A percentile compares a stretch with the other conserved stretches of the same genome.
Evolutionary conservation across 805 yeast species (phyloP).

Genomic region (Saccharomyces eubayanus): DNA sequence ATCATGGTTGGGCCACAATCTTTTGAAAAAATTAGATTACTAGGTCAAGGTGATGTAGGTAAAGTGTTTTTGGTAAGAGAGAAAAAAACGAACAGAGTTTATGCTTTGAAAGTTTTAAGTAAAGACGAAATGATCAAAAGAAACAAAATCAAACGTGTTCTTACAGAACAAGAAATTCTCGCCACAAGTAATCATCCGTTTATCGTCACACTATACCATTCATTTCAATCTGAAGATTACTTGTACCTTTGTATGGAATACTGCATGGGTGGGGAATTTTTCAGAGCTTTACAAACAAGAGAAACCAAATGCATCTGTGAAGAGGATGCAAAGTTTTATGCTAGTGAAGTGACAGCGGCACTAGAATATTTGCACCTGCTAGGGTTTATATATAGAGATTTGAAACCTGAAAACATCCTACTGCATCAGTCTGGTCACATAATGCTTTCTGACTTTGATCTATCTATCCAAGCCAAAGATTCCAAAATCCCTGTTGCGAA

Average conservation of each 20-base stretch:
- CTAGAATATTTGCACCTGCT: constrained; percentile 88
- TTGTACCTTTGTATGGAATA: constrained; percentile 95
- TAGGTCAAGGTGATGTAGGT: constrained; percentile 98
- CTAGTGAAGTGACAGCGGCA: constrained; percentile 96
- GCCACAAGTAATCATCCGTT: constrained; percentile 96
- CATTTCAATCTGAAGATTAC: constrained; percentile 89
- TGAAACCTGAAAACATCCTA: constrained; percentile 92
- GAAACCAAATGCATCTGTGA: constrained; percentile 79
- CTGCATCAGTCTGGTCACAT: constrained; percentile 96
- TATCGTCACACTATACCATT: constrained; percentile 90
- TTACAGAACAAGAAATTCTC: constrained; percentile 93
- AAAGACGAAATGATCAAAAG: constrained; percentile 93
- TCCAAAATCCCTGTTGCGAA: constrained; percentile 57
- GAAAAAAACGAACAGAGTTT: constrained; percentile 61
- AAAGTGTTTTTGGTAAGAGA: constrained; percentile 89
- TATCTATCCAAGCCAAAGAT: constrained; percentile 78
- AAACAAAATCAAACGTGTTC: constrained; percentile 86
- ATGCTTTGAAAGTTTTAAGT: constrained; percentile 86
- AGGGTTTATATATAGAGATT: constrained; percentile 95
- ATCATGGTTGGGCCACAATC: constrained; percentile 81
- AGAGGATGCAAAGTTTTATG: constrained; percentile 85
- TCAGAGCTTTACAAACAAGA: constrained; percentile 89
- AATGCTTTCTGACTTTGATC: constrained; percentile 93
- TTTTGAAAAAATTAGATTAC: constrained; percentile 79
- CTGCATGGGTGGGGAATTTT: constrained; percentile 98